phyloP scores from a whole-genome alignment of 495 filamentous ascomycete genomes.

The Umbilicaria muhlenbergii region DNA sequence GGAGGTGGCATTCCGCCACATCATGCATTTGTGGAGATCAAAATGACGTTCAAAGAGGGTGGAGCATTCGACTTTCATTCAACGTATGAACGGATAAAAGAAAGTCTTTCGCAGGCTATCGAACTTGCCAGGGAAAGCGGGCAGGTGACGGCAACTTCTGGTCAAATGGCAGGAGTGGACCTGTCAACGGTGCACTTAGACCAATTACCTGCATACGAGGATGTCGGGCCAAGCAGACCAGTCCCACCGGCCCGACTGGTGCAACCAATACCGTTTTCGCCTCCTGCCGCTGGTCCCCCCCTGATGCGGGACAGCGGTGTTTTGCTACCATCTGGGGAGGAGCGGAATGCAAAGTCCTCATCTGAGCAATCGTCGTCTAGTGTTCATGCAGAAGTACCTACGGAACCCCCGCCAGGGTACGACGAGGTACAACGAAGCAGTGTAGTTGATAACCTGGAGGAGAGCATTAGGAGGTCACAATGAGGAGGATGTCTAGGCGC shows the following conservation, averaged over 20 bases:
- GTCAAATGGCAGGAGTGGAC: constrained; percentile 35
- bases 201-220: constrained; percentile 65
- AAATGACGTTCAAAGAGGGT: constrained; percentile 84
- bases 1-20: constrained; percentile 76
- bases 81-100: constrained; percentile 71
- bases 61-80: constrained; percentile 85
- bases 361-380: background rate
- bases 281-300: background rate
- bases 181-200: constrained; percentile 53
- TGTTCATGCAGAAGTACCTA: constrained; percentile 27
- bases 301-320: constrained; percentile 7
- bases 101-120: constrained; percentile 61
- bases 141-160: constrained; percentile 15
- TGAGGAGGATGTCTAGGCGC: no score
- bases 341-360: constrained; percentile 1
- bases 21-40: constrained; percentile 55
- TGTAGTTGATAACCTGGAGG: constrained; percentile 45
- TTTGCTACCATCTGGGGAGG: background rate
- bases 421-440: constrained; percentile 77
- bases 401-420: constrained; percentile 84
- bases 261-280: constrained; percentile 11
- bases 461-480: background rate
- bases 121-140: constrained; percentile 46
- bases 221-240: constrained; percentile 10
- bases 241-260: constrained; percentile 17